phyloP scores from a whole-genome alignment of 148 eudicot species.

The Camellia lanceoleosa region DNA sequence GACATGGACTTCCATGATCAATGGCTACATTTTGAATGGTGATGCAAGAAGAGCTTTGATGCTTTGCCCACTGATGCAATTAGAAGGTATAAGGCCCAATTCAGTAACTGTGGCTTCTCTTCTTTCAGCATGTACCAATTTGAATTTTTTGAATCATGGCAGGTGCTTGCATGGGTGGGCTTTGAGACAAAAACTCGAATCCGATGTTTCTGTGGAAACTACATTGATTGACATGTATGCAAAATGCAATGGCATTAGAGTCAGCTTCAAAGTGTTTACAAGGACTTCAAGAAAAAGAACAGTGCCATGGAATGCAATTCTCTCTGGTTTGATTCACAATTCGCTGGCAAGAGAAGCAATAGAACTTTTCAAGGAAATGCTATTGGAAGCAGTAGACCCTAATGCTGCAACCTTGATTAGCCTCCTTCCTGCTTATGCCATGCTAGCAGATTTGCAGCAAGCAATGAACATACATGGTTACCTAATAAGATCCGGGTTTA shows the following conservation, averaged over 20 bases:
- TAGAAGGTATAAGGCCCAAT: slow-evolving; percentile 56
- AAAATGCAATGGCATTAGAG: slow-evolving; percentile 40
- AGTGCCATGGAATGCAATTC: slow-evolving; percentile 62
- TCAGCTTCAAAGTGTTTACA: slow-evolving; percentile 36
- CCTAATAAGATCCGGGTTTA: slow-evolving; percentile 45
- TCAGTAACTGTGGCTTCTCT: slow-evolving; percentile 54
- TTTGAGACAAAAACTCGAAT: slow-evolving; percentile 38
- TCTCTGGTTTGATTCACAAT: slow-evolving; percentile 48
- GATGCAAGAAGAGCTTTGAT: slow-evolving; percentile 36
- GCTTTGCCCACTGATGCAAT: slow-evolving; percentile 42
- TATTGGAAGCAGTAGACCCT: slow-evolving; percentile 35
- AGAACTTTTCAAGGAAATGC: slow-evolving; percentile 45
- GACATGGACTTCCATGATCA: slow-evolving; percentile 64
- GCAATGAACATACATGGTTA: slow-evolving; percentile 48
- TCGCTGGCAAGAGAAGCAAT: slow-evolving; percentile 39
- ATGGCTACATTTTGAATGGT: slow-evolving; percentile 44
- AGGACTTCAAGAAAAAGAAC: slow-evolving; percentile 44
- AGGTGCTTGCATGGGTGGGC: slow-evolving; percentile 67
- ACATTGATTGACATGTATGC: slow-evolving; percentile 69
- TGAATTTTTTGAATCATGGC: slow-evolving; percentile 38
- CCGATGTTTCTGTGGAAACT: slow-evolving; percentile 56
- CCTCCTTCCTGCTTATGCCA: slow-evolving; percentile 54
- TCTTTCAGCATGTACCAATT: slow-evolving; percentile 44
- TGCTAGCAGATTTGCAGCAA: slow-evolving; percentile 44
- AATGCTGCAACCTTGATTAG: slow-evolving; percentile 50